Conservation (phyloP, 192 early-diverging fungal genomes). For the Rhizophagus clarus region DNA sequence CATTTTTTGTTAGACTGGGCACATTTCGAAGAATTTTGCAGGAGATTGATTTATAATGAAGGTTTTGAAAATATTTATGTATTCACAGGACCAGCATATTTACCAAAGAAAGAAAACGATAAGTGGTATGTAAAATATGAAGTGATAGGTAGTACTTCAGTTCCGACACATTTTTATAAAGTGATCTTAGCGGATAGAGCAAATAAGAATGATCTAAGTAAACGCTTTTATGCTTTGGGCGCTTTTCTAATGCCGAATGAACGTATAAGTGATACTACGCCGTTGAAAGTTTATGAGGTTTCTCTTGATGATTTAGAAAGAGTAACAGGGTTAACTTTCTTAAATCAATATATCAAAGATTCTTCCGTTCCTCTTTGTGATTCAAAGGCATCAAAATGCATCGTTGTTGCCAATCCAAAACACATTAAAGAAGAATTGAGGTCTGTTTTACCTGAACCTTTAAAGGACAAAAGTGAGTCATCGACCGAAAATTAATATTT, state of each 20-base stretch:
- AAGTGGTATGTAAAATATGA: conserved; percentile 74
- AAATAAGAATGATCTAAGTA: conserved; percentile 43
- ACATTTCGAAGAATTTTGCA: conserved; percentile 80
- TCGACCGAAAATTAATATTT: neutral
- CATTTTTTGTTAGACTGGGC: conserved; percentile 70
- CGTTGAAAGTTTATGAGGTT: conserved; percentile 68
- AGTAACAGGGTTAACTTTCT: conserved; percentile 70
- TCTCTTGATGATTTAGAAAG: conserved; percentile 77
- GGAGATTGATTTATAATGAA: conserved; percentile 58
- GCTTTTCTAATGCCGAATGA: conserved; percentile 89
- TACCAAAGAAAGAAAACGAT: conserved; percentile 68
- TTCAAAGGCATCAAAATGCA: neutral
- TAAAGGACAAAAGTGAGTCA: neutral
- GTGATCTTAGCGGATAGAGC: conserved; percentile 66
- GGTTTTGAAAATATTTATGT: conserved; percentile 83
- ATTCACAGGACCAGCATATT: conserved; percentile 84
- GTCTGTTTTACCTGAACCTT: neutral
- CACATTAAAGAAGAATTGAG: neutral
- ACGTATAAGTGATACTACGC: conserved; percentile 62
- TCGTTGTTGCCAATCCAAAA: conserved; percentile 22
- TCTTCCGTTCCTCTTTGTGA: neutral
- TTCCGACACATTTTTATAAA: conserved; percentile 96
- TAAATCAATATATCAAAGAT: conserved; percentile 53
- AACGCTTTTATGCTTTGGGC: conserved; percentile 51
- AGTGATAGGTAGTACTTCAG: conserved; percentile 84